These are phyloP conservation scores for Blastobotrys illinoisensis DNA, from an alignment of 1,139 yeast genomes.

Conservation along the genomic window DNA sequence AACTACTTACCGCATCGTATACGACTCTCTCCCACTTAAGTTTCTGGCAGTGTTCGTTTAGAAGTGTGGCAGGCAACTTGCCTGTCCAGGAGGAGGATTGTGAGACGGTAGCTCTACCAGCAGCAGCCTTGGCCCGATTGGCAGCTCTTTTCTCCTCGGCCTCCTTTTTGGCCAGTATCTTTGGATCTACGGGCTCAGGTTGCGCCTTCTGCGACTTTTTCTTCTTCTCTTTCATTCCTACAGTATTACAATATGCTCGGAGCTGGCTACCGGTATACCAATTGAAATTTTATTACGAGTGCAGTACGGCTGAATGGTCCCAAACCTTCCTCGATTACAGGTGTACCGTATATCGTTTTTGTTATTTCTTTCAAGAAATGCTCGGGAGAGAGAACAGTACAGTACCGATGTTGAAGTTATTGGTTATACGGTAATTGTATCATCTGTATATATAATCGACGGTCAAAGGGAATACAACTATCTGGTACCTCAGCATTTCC, in stretches of 20 bases:
- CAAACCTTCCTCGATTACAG: too few relatives aligned
- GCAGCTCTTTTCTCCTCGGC: conserved; percentile 21
- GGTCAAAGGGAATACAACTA: too few relatives aligned
- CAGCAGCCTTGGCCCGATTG: conserved; percentile 8
- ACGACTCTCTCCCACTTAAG: conserved; percentile 85
- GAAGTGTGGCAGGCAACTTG: conserved; percentile 77
- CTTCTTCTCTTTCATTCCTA: background rate
- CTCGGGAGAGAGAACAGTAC: too few relatives aligned
- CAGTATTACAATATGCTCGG: background rate
- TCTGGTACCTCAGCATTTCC: too few relatives aligned
- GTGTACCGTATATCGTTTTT: background rate
- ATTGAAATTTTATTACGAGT: background rate
- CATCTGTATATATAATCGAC: too few relatives aligned
- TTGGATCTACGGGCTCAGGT: conserved; percentile 1
- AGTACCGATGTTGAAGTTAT: too few relatives aligned
- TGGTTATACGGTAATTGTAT: too few relatives aligned
- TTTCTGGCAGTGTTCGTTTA: conserved; percentile 85
- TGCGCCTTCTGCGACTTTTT: background rate
- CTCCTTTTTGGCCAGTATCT: conserved; percentile 5
- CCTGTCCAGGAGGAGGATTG: conserved; percentile 83
- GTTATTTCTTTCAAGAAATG: too few relatives aligned
- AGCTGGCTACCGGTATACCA: too few relatives aligned
- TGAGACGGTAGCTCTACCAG: conserved; percentile 40
- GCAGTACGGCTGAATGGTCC: background rate
- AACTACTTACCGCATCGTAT: conserved; percentile 54